Evolutionary conservation across 2,329 filamentous ascomycete genomes (phyloP), one percentile per base, ranked within the genome.

Genomic region (Paecilomyces variotii): DNA sequence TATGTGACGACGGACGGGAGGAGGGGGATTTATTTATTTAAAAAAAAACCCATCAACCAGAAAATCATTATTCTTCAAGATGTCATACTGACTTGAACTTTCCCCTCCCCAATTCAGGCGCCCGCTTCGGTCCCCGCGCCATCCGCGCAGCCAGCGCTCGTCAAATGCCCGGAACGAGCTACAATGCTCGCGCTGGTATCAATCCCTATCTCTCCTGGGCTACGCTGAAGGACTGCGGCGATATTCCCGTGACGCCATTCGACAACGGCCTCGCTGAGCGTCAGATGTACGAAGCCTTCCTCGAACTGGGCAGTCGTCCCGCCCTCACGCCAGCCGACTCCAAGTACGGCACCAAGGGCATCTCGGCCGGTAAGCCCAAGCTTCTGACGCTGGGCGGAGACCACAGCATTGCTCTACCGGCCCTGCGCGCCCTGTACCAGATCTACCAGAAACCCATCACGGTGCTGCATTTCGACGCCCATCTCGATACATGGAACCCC

Each of bases 401-500:
- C 70, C 88, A 91, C 72, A 87, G 83, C 63, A 76, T 91, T 56
- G 83, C 87, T 1, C 78, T 91, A 24, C 86, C 88, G 1, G 87
- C 87, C 1, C 79, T 91, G 56, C 77, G 88, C 1, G 87, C 87
- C 0, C 74, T 90, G 57, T 82, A 83, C 59, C 79, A 82, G 65
- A 78, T 84, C 39, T 83, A 90, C 67, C 82, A 83, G 4, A 77
- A 78, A 61, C 83, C 84, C 2, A 79, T 91, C 35, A 82, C 86
- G 1, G 87, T 91, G 12, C 76, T 91, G 60, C 88, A 91, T 72
- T 91, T 91, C 72, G 88, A 91, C 67, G 85, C 80, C 1, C 90
- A 95, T 71, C 81, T 94, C 1, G 90, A 94, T 70, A 94, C 90
- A 2, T 94, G 90, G 90, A 87, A 93, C 70, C 89, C 90, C 1